phyloP scores from a whole-genome alignment of 306 rosid genomes.

The Begonia peltatifolia region DNA sequence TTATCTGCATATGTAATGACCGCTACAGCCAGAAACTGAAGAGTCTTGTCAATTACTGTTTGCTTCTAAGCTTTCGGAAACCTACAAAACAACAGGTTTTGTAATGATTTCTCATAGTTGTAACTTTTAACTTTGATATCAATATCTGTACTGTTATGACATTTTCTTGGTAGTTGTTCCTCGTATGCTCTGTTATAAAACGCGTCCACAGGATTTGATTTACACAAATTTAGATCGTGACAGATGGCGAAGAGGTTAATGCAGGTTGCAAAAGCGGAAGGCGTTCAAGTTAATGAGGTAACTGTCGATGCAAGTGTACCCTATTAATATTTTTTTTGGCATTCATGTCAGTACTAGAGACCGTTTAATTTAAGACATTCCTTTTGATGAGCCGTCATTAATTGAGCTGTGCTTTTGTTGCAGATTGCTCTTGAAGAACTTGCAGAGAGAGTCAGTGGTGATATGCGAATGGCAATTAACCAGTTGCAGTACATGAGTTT shows the following conservation, averaged over 20 bases:
- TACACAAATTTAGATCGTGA: slow-evolving; percentile 15
- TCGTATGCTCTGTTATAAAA: not conserved
- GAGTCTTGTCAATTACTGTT: slow-evolving; percentile 89
- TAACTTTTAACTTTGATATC: too few relatives aligned
- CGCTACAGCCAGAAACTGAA: slow-evolving; percentile 94
- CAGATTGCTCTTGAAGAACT: slow-evolving; percentile 93
- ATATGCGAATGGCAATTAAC: slow-evolving; percentile 92
- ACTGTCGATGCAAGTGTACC: too few relatives aligned
- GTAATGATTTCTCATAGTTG: not conserved
- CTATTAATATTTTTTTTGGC: not conserved
- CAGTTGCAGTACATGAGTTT: slow-evolving; percentile 92
- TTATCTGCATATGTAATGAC: slow-evolving; percentile 95
- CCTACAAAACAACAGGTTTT: slow-evolving; percentile 94
- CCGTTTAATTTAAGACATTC: slow-evolving; percentile 4
- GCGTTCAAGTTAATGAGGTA: slow-evolving; percentile 82
- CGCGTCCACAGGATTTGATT: not conserved
- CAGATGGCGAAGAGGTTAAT: slow-evolving; percentile 89
- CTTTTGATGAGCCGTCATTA: not conserved
- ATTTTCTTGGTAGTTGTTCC: not conserved
- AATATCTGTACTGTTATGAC: too few relatives aligned
- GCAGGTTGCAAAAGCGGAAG: slow-evolving; percentile 71
- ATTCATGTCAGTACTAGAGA: too few relatives aligned
- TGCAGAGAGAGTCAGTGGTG: slow-evolving; percentile 90
- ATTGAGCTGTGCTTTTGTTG: slow-evolving; percentile 4
- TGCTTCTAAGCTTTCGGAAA: slow-evolving; percentile 77